Percentiles rank a stretch among this genome's conserved stretches.
These are phyloP conservation scores for Leccinum variabile DNA, from an alignment of 1,284 basidiomycete genomes.

Conservation along the genomic window DNA sequence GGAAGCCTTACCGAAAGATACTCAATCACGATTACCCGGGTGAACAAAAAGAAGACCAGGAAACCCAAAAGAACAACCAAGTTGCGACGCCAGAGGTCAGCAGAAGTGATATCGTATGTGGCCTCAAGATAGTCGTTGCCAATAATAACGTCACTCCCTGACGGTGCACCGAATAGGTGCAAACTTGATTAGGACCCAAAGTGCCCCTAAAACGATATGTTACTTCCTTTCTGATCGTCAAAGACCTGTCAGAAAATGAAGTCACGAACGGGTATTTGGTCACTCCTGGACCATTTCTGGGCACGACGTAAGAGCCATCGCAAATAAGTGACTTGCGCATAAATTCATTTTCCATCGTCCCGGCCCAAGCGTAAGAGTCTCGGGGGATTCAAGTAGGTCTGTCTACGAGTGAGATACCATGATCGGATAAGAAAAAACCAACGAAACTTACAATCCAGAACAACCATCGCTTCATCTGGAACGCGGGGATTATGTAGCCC, in stretches of 20 bases:
- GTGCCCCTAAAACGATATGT: conserved; percentile 35
- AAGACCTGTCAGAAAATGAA: neutral
- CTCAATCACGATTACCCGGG: conserved; percentile 62
- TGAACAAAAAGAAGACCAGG: conserved; percentile 65
- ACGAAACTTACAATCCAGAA: conserved; percentile 69
- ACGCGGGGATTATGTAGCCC: conserved; percentile 74
- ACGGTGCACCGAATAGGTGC: conserved; percentile 58
- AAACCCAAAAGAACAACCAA: conserved; percentile 60
- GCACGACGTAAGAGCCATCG: conserved; percentile 68
- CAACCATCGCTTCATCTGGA: conserved; percentile 84
- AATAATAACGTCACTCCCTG: conserved; percentile 49
- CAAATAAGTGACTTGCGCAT: conserved; percentile 68
- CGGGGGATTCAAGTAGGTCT: conserved; percentile 78
- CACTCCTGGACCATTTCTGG: conserved; percentile 64
- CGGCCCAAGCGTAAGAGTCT: conserved; percentile 77
- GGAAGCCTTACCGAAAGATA: conserved; percentile 53
- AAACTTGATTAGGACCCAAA: conserved; percentile 66
- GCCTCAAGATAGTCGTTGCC: conserved; percentile 62
- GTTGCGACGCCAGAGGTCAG: conserved; percentile 63
- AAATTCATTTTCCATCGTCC: conserved; percentile 84
- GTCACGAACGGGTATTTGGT: conserved; percentile 63
- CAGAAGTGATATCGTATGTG: conserved; percentile 49
- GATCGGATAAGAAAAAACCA: neutral
- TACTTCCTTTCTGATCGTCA: neutral
- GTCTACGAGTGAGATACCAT: conserved; percentile 9